A percentile compares a stretch with the other conserved stretches of the same genome.
These are phyloP conservation scores for Cenchrus americanus DNA, from an alignment of 176 grass and related monocot species.

Conservation along the genomic window DNA sequence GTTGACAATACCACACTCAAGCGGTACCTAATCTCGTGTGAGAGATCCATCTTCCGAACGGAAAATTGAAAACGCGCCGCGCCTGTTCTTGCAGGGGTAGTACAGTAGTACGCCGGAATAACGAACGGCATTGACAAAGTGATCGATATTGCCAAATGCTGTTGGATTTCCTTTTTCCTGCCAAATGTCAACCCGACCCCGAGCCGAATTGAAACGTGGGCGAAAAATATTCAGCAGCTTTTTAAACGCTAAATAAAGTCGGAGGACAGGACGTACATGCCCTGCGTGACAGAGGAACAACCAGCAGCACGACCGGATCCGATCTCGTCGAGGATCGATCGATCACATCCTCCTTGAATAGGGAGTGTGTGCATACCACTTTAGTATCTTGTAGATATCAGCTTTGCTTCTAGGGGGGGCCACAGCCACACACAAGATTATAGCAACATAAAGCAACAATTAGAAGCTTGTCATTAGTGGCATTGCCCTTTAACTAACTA, in stretches of 20 bases:
- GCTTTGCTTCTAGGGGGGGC: neutral
- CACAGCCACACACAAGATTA: neutral
- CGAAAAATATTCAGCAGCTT: neutral
- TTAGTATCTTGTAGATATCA: constrained; percentile 13
- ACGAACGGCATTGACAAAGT: too few species aligned
- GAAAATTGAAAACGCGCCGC: too few species aligned
- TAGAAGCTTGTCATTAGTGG: constrained; percentile 16
- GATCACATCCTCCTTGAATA: constrained; percentile 9
- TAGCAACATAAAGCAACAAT: constrained; percentile 22
- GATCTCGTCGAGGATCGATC: constrained; percentile 36
- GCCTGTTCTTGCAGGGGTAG: too few species aligned
- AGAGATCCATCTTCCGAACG: too few species aligned
- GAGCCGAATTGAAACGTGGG: neutral
- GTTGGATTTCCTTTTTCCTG: too few species aligned
- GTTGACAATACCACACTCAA: too few species aligned
- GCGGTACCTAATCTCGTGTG: too few species aligned
- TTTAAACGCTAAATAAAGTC: constrained; percentile 32
- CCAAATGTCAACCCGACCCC: constrained; percentile 47
- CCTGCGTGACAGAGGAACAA: constrained; percentile 35
- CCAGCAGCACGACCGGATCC: constrained; percentile 13
- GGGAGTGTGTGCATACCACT: neutral
- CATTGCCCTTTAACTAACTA: constrained; percentile 1
- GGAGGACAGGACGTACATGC: constrained; percentile 36
- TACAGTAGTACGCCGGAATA: too few species aligned
- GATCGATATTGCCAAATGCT: too few species aligned